Conservation (phyloP, 345 rosid genomes). For the Corchorus olitorius region DNA sequence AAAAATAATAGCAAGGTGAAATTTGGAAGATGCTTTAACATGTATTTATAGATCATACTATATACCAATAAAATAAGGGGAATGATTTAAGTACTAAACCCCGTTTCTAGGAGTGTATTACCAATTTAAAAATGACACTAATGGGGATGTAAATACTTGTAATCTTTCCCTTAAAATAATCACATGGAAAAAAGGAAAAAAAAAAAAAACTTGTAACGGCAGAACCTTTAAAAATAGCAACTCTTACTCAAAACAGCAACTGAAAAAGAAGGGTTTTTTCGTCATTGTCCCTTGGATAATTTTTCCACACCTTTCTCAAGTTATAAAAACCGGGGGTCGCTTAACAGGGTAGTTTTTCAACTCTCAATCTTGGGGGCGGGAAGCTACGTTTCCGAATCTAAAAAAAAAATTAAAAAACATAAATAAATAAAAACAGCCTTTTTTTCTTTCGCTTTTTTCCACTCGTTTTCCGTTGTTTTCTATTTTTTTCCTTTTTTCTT, state of each 20-base stretch:
- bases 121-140: no score
- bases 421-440: not conserved
- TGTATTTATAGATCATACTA: no score
- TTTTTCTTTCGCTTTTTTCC: not conserved
- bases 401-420: not conserved
- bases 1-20: not conserved
- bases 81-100: no score
- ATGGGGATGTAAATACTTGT: no score
- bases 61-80: no score
- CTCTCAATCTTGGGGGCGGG: slow-evolving; percentile 56
- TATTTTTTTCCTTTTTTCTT: no score
- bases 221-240: not conserved
- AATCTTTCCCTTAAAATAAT: no score
- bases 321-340: slow-evolving; percentile 37
- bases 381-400: not conserved
- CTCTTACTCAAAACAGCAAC: not conserved
- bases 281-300: not conserved
- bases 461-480: not conserved
- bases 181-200: not conserved
- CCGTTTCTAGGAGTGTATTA: no score
- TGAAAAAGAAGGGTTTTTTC: not conserved
- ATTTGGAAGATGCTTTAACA: not conserved
- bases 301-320: not conserved
- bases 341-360: slow-evolving; percentile 27
- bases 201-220: not conserved